Base-by-base conservation (phyloP, 2,329 filamentous ascomycete species). In the Aschersonia sp. region DNA sequence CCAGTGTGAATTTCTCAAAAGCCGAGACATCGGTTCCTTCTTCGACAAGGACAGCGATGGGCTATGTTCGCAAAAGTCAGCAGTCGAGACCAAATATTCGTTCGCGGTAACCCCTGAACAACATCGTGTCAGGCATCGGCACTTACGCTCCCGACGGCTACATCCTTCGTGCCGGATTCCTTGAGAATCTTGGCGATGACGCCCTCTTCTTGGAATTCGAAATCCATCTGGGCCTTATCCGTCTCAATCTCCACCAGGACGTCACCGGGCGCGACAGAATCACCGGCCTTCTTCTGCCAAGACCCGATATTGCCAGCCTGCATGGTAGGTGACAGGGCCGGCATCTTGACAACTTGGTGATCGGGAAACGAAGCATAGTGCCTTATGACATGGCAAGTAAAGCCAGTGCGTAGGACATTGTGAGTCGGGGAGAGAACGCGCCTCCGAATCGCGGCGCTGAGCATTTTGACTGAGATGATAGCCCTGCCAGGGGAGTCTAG, bases 201-300 rank as follows among this genome's bases (percentile, higher is more conserved):
- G 73, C 90, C 92, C 65, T 97, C 92, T 62, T 98, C 92, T 70
- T 98, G 92, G 71, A 94, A 97, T 70, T 98, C 92, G 66, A 98
- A 97, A 74, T 98, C 92, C 92, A 98, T 98, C 74, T 97, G 92
- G 55, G 92, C 92, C 78, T 98, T 98, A 71, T 98, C 92, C 59
- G 92, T 98, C 78, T 98, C 92, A 61, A 97, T 95, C 76, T 95
- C 89, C 57, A 95, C 89, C 57, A 98, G 73, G 44, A 98, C 92
- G 65, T 98, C 92, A 65, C 92, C 92, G 46, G 94, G 89, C 50
- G 79, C 73, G 66, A 98, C 82, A 53, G 73, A 63, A 68, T 98
- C 92, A 63, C 92, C 92, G 56, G 81, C 76, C 74, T 96, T 94
- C 79, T 97, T 98, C 74, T 97, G 87, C 92, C 92, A 98, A 54